Conservation (phyloP, 2,329 filamentous ascomycete genomes). For the Neonectria coccinea region DNA sequence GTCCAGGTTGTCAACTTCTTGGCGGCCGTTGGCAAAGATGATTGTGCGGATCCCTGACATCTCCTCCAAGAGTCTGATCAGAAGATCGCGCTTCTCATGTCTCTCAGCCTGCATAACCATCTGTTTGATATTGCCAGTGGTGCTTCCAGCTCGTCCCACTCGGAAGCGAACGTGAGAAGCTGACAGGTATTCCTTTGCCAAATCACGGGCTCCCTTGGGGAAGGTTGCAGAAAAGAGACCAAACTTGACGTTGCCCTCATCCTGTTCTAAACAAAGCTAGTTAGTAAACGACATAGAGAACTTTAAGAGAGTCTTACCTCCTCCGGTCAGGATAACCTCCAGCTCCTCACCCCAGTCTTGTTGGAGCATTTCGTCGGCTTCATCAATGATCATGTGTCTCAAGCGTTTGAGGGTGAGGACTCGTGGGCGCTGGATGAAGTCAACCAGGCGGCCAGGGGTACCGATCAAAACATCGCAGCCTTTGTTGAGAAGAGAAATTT, state of each 20-base stretch:
- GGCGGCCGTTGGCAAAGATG: conserved; percentile 89
- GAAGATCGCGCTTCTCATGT: conserved; percentile 73
- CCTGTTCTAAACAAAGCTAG: conserved; percentile 69
- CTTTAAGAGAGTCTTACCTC: conserved; percentile 69
- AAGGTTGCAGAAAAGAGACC: conserved; percentile 97
- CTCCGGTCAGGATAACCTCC: conserved; percentile 79
- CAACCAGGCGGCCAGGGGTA: conserved; percentile 85
- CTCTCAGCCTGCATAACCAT: conserved; percentile 76
- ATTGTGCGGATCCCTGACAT: conserved; percentile 82
- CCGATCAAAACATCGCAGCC: conserved; percentile 92
- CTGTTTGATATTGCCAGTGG: conserved; percentile 86
- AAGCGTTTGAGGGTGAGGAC: conserved; percentile 80
- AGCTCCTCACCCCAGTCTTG: conserved; percentile 83
- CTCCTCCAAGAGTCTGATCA: conserved; percentile 78
- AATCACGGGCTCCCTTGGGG: conserved; percentile 78
- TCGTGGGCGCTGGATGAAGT: conserved; percentile 81
- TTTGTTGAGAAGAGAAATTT: conserved; percentile 78
- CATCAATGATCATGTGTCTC: conserved; percentile 86
- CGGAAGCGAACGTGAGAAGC: conserved; percentile 82
- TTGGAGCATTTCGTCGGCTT: conserved; percentile 92
- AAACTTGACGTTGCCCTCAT: conserved; percentile 76
- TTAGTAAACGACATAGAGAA: conserved; percentile 22
- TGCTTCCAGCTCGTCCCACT: conserved; percentile 87
- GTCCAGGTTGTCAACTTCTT: conserved; percentile 83
- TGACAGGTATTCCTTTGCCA: conserved; percentile 82